Conservation (phyloP, 768 basidiomycete species). For the Xanthoconium stramineum region DNA sequence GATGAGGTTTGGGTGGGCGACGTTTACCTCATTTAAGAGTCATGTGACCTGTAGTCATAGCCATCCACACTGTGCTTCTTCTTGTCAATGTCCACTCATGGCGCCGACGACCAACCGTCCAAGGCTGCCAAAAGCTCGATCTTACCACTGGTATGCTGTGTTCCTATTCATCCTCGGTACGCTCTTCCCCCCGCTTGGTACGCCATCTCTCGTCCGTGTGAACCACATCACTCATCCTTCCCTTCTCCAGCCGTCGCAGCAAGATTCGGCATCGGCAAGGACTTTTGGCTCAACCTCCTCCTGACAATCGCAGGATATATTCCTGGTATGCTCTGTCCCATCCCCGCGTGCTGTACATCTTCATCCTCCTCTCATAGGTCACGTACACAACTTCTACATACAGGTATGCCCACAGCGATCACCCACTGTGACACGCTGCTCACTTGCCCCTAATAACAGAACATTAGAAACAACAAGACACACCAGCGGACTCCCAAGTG, state of each 20-base stretch:
- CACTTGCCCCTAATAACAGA: conserved; percentile 43
- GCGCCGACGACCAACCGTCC: conserved; percentile 50
- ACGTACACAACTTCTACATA: conserved; percentile 92
- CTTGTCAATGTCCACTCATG: background rate
- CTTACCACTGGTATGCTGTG: conserved; percentile 78
- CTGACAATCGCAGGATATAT: conserved; percentile 91
- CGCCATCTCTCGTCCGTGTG: conserved; percentile 13
- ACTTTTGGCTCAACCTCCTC: conserved; percentile 89
- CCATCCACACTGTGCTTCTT: background rate
- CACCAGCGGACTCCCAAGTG: conserved; percentile 93
- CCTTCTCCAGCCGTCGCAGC: conserved; percentile 75
- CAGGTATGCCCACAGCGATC: conserved; percentile 46
- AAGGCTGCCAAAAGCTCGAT: conserved; percentile 53
- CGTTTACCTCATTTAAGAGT: conserved; percentile 28
- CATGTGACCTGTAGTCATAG: conserved; percentile 17
- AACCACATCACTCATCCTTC: background rate
- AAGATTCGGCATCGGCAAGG: conserved; percentile 85
- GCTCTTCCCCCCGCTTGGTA: conserved; percentile 88
- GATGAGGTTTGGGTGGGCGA: conserved; percentile 14
- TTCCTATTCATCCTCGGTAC: conserved; percentile 87
- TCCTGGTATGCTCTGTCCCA: conserved; percentile 50
- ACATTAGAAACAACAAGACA: conserved; percentile 94
- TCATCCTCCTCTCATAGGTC: conserved; percentile 46
- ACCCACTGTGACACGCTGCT: background rate
- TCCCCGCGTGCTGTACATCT: background rate